Evolutionary conservation across 2,329 filamentous ascomycete genomes (phyloP).

Genomic region (Ophiostoma triangulosporum): DNA sequence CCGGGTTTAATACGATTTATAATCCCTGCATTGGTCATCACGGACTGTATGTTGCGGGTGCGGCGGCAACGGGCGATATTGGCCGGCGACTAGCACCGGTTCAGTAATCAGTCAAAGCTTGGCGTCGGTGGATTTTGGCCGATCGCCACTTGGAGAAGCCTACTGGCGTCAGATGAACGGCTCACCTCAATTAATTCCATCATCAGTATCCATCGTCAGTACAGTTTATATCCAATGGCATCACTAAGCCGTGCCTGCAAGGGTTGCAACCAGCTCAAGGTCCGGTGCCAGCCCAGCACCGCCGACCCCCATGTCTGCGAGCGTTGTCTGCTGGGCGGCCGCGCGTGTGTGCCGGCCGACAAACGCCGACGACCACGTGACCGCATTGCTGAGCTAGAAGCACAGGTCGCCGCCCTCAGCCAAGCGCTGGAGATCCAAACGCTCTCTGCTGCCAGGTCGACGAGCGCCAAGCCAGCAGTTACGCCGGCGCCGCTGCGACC

Average conservation of each 20-base stretch:
- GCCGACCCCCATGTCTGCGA: background rate
- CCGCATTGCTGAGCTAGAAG: conserved; percentile 6
- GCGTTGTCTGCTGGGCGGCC: background rate
- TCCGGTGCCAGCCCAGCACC: conserved; percentile 1
- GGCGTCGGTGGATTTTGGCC: conserved; percentile 6
- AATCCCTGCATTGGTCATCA: background rate
- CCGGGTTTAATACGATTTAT: background rate
- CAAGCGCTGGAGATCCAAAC: background rate
- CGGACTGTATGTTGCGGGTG: background rate
- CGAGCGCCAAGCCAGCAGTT: background rate
- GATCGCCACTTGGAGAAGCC: no score
- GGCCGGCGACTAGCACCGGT: background rate
- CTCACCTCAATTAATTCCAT: no score
- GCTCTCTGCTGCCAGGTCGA: background rate
- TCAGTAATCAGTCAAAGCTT: background rate
- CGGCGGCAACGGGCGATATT: background rate
- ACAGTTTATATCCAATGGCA: background rate
- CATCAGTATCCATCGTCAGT: background rate
- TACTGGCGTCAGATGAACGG: background rate
- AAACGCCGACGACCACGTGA: conserved; percentile 5
- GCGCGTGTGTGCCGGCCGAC: conserved; percentile 2
- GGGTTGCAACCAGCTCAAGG: conserved; percentile 5
- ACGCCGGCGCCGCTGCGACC: no score
- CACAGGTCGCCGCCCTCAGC: conserved; percentile 3
- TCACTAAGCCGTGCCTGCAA: conserved; percentile 5